Percentiles rank a stretch among this genome's conserved stretches.
These are phyloP conservation scores for Collybia sp. DNA, from an alignment of 768 basidiomycete genomes.

Conservation along the genomic window DNA sequence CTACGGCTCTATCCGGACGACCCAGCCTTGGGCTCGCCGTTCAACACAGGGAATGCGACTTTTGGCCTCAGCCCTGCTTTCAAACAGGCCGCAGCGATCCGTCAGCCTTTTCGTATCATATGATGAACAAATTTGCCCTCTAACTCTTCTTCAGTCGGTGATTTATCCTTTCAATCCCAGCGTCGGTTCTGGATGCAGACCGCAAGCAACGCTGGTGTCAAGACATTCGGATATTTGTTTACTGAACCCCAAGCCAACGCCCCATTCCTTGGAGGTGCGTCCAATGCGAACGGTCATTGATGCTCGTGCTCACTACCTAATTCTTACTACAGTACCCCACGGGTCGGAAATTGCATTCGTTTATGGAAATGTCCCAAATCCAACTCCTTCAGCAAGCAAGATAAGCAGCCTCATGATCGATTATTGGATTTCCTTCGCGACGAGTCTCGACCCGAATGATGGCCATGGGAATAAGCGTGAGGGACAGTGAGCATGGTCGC, in stretches of 20 bases:
- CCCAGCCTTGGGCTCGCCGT: slow-evolving; percentile 40
- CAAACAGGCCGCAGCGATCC: background rate
- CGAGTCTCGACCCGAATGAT: slow-evolving; percentile 38
- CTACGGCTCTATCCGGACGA: slow-evolving; percentile 36
- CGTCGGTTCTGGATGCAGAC: slow-evolving; percentile 35
- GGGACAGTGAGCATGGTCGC: background rate
- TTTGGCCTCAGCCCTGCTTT: slow-evolving; percentile 27
- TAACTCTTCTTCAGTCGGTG: slow-evolving; percentile 19
- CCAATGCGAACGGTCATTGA: too few relatives aligned
- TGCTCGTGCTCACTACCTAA: too few relatives aligned
- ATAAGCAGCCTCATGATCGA: slow-evolving; percentile 34
- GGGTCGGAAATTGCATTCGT: slow-evolving; percentile 24
- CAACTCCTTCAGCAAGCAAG: slow-evolving; percentile 10
- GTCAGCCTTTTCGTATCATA: background rate
- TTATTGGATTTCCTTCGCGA: slow-evolving; percentile 44
- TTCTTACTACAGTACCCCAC: slow-evolving; percentile 10
- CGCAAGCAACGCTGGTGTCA: slow-evolving; percentile 29
- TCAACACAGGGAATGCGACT: slow-evolving; percentile 37
- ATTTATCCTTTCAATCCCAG: slow-evolving; percentile 34
- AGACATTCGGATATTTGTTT: slow-evolving; percentile 38
- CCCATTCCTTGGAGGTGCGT: slow-evolving; percentile 4
- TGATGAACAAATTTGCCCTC: background rate
- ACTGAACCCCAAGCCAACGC: slow-evolving; percentile 28
- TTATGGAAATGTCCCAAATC: slow-evolving; percentile 16
- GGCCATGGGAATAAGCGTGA: slow-evolving; percentile 28